A percentile compares a stretch with the other conserved stretches of the same genome.
phyloP scores from a whole-genome alignment of 2,329 filamentous ascomycete genomes.

The Phialemoniopsis sp. region DNA sequence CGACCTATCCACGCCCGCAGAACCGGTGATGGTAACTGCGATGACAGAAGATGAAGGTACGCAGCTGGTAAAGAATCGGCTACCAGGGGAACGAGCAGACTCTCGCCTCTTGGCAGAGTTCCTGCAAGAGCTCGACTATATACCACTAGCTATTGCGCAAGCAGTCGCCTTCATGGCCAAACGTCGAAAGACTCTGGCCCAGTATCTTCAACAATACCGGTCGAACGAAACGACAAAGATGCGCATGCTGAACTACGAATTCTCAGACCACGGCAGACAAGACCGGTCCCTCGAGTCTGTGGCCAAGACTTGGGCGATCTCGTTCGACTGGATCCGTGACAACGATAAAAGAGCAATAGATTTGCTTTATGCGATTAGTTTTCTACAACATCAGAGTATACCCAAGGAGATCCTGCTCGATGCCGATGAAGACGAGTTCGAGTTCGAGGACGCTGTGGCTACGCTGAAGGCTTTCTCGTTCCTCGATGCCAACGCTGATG shows the following conservation, averaged over 20 bases:
- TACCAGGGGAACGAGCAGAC: background rate
- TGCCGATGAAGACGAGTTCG: no score
- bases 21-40: background rate
- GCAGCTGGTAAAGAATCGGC: background rate
- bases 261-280: background rate
- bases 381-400: background rate
- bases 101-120: constrained; percentile 7
- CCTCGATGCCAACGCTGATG: no score
- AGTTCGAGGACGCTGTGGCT: no score
- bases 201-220: background rate
- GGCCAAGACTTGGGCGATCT: background rate
- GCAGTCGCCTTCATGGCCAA: constrained; percentile 7
- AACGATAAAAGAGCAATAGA: background rate
- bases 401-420: background rate
- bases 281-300: background rate
- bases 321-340: background rate
- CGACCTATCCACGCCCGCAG: background rate
- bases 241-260: background rate
- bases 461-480: no score
- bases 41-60: background rate
- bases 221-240: background rate
- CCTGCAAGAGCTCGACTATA: constrained; percentile 14
- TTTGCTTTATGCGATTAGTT: background rate
- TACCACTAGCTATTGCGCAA: constrained; percentile 23
- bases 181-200: background rate